Conservation (phyloP, 2,329 filamentous ascomycete genomes). For the Penicillium sp. region DNA sequence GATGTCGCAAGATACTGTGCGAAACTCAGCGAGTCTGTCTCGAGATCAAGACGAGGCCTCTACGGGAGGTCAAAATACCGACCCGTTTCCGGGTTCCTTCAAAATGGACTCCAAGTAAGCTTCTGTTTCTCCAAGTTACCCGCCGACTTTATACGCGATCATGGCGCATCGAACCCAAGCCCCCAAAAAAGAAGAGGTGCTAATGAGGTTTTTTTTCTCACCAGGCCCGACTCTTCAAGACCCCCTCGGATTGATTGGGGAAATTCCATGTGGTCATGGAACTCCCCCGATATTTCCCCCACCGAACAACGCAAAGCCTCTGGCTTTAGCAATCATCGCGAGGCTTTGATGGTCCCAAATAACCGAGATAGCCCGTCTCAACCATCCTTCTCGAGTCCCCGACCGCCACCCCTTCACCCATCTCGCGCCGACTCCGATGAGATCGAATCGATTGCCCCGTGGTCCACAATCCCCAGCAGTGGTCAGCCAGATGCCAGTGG, state of each 20-base stretch:
- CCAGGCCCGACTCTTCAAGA: slow-evolving; percentile 28
- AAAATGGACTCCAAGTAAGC: slow-evolving; percentile 36
- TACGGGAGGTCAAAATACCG: slow-evolving; percentile 30
- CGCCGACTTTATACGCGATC: neutral
- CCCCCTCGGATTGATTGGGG: slow-evolving; percentile 30
- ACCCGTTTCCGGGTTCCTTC: slow-evolving; percentile 27
- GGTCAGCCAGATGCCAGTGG: slow-evolving; percentile 31
- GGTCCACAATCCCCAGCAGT: slow-evolving; percentile 30
- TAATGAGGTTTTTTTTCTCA: neutral
- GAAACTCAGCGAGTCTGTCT: slow-evolving; percentile 27
- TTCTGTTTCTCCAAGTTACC: neutral
- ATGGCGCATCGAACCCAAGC: neutral
- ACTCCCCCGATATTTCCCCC: slow-evolving; percentile 40
- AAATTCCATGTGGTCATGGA: slow-evolving; percentile 36
- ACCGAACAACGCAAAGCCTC: slow-evolving; percentile 39
- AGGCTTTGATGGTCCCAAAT: slow-evolving; percentile 34
- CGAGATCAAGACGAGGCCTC: slow-evolving; percentile 23
- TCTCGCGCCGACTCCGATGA: slow-evolving; percentile 21
- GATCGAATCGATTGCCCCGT: slow-evolving; percentile 33
- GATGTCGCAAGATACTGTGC: slow-evolving; percentile 43
- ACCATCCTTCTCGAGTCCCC: slow-evolving; percentile 23
- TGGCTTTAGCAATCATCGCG: slow-evolving; percentile 37
- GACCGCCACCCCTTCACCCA: slow-evolving; percentile 24
- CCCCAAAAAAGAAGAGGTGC: neutral
- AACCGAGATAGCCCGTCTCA: slow-evolving; percentile 30